Evolutionary conservation across 768 basidiomycete genomes (phyloP).

Genomic region (Suillus lakei): DNA sequence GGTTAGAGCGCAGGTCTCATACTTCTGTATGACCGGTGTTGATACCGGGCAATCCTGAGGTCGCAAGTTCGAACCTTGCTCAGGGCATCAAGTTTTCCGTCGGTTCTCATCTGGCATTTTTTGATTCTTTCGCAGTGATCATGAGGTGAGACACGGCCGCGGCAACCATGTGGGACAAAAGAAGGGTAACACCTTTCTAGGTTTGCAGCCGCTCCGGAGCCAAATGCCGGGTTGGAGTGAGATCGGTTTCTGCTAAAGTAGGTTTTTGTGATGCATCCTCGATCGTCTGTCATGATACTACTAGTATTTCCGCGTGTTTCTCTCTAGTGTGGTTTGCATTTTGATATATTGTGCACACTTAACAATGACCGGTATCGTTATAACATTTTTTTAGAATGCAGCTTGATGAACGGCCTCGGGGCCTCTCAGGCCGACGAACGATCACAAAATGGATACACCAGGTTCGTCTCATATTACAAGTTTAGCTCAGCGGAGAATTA

Average conservation of each 20-base stretch:
- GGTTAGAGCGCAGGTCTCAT: conserved; percentile 62
- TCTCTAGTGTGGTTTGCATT: too few species aligned
- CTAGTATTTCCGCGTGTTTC: too few species aligned
- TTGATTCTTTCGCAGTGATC: not conserved
- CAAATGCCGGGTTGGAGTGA: not conserved
- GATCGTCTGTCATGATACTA: too few species aligned
- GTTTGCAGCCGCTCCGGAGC: not conserved
- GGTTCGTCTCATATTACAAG: too few species aligned
- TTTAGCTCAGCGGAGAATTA: too few species aligned
- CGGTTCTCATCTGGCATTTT: not conserved
- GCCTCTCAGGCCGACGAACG: too few species aligned
- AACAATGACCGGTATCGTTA: too few species aligned
- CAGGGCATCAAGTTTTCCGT: conserved; percentile 41
- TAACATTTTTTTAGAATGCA: too few species aligned
- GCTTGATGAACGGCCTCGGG: too few species aligned
- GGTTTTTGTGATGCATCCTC: not conserved
- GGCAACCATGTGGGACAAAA: not conserved
- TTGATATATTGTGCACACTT: too few species aligned
- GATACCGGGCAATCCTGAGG: conserved; percentile 51
- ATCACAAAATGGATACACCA: too few species aligned
- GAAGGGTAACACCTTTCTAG: too few species aligned
- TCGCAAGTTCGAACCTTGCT: conserved; percentile 67
- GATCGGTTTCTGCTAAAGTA: not conserved
- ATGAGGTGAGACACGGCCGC: not conserved
- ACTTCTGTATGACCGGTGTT: conserved; percentile 39